phyloP scores from a whole-genome alignment of 768 basidiomycete species.

The Trametes gibbosa region DNA sequence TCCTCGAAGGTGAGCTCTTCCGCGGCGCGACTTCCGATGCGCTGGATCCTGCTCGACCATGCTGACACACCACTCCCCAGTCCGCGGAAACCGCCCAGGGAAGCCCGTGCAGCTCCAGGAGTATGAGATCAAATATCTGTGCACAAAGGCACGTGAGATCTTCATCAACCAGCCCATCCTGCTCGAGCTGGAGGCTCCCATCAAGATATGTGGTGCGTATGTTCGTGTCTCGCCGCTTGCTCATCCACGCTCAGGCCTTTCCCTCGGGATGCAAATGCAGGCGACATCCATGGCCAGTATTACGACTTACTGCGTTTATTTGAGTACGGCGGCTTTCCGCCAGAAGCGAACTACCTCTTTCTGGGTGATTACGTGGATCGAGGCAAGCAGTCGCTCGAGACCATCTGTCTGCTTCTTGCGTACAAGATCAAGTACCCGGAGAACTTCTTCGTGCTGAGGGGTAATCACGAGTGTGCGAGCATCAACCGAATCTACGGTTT shows the following conservation, averaged over 20 bases:
- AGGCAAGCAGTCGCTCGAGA: conserved; percentile 98
- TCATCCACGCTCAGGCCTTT: conserved; percentile 3
- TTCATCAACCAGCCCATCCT: conserved; percentile 99
- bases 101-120: conserved; percentile 98
- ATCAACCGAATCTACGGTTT: conserved; percentile 99
- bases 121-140: conserved; percentile 99
- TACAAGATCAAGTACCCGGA: conserved; percentile 99
- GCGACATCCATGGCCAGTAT: conserved; percentile 99
- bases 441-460: conserved; percentile 99
- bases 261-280: conserved; percentile 40
- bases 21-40: conserved; percentile 10
- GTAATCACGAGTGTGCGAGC: conserved; percentile 98
- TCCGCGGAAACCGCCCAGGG: conserved; percentile 97
- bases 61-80: conserved; percentile 42
- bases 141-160: conserved; percentile 97
- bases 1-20: conserved; percentile 84
- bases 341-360: conserved; percentile 99
- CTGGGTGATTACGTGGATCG: conserved; percentile 99
- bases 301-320: conserved; percentile 97
- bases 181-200: conserved; percentile 96
- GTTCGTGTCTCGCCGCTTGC: conserved; percentile 9
- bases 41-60: conserved; percentile 10
- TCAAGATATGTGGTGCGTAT: conserved; percentile 96
- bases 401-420: conserved; percentile 97
- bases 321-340: conserved; percentile 98